Conservation (phyloP, 2,329 filamentous ascomycete species). For the Diplodia intermedia region DNA sequence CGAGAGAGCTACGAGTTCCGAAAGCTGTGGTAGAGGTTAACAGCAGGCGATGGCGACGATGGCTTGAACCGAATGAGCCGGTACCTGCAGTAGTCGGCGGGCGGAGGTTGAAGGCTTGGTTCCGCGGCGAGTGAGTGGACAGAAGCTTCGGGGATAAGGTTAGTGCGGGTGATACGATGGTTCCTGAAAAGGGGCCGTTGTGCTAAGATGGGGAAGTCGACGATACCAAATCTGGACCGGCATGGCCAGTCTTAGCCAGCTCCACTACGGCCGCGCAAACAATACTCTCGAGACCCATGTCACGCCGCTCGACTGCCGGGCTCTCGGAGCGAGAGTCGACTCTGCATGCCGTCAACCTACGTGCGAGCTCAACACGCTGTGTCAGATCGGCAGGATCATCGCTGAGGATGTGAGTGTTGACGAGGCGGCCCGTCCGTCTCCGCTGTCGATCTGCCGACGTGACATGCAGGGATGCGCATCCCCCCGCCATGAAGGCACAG, state of each 20-base stretch:
- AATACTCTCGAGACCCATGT: background rate
- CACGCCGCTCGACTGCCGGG: background rate
- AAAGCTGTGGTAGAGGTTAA: background rate
- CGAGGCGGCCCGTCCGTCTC: background rate
- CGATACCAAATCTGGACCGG: slow-evolving; percentile 4
- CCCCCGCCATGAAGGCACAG: background rate
- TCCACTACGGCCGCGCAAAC: background rate
- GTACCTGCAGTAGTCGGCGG: slow-evolving; percentile 1
- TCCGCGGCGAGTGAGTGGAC: background rate
- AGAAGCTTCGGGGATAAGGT: background rate
- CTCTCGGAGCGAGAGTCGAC: background rate
- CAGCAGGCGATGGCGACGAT: background rate
- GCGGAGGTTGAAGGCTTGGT: background rate
- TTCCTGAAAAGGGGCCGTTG: slow-evolving; percentile 8
- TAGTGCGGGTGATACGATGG: background rate
- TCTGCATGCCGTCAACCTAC: background rate
- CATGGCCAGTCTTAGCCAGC: background rate
- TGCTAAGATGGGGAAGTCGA: background rate
- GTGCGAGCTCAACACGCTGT: background rate
- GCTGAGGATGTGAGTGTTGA: background rate
- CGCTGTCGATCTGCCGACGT: slow-evolving; percentile 12
- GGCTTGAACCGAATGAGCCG: background rate
- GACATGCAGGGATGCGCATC: background rate
- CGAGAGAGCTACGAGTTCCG: background rate
- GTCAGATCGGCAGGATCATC: background rate